A percentile compares a stretch with the other conserved stretches of the same genome.
These are phyloP conservation scores for Pseudocercospora musae DNA, from an alignment of 2,329 filamentous ascomycete species.

Conservation along the genomic window DNA sequence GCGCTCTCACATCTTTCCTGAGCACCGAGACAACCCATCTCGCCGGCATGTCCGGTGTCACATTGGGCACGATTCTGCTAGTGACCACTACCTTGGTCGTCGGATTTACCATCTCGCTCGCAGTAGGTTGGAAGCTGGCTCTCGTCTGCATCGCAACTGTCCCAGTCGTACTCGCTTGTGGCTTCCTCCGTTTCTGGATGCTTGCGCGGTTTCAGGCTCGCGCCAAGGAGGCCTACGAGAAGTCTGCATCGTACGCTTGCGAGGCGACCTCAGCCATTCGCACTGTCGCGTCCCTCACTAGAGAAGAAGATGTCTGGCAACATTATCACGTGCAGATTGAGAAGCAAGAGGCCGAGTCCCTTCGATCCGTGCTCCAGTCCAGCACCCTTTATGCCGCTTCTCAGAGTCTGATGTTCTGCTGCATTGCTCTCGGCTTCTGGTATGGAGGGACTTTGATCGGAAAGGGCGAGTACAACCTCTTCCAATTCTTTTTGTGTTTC, in stretches of 20 bases:
- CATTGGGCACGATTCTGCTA: slow-evolving; percentile 80
- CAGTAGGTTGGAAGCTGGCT: slow-evolving; percentile 82
- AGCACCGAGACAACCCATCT: slow-evolving; percentile 87
- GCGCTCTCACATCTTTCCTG: slow-evolving; percentile 82
- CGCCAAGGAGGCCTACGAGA: slow-evolving; percentile 74
- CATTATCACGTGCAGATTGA: slow-evolving; percentile 68
- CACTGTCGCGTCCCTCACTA: slow-evolving; percentile 85
- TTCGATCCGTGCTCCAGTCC: slow-evolving; percentile 72
- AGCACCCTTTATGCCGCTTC: slow-evolving; percentile 78
- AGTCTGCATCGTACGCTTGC: slow-evolving; percentile 81
- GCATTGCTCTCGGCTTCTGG: slow-evolving; percentile 87
- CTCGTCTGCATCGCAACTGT: slow-evolving; percentile 77
- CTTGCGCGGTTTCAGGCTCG: slow-evolving; percentile 74
- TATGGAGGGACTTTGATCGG: slow-evolving; percentile 78
- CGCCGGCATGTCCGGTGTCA: slow-evolving; percentile 81
- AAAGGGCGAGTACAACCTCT: slow-evolving; percentile 67
- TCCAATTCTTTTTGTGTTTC: slow-evolving; percentile 92
- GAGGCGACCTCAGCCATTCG: slow-evolving; percentile 93
- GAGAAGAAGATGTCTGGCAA: slow-evolving; percentile 74
- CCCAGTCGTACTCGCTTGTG: slow-evolving; percentile 72
- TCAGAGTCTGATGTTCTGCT: slow-evolving; percentile 79
- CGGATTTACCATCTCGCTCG: slow-evolving; percentile 66
- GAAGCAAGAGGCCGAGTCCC: slow-evolving; percentile 62
- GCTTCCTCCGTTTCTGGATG: slow-evolving; percentile 86
- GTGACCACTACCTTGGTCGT: slow-evolving; percentile 75